A percentile compares a stretch with the other conserved stretches of the same genome.
Evolutionary conservation across 306 rosid genomes (phyloP).

Genomic region (Corylus avellana): DNA sequence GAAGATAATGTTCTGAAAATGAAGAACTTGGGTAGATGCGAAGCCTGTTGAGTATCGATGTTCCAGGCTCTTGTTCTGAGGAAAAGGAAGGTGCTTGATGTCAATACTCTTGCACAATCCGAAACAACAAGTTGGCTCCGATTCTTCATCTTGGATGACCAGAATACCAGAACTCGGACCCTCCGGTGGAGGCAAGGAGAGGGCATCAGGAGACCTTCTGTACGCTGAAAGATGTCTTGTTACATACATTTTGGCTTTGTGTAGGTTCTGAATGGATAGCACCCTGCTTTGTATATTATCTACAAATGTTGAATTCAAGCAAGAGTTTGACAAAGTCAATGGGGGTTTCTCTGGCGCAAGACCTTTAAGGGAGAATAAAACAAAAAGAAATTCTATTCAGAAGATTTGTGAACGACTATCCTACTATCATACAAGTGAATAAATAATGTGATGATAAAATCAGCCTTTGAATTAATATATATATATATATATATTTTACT

Average conservation of each 20-base stretch:
- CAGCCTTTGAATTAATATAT: no score
- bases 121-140: neutral
- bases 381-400: no score
- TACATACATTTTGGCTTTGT: conserved; percentile 34
- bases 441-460: no score
- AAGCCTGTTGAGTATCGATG: neutral
- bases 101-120: neutral
- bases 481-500: no score
- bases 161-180: conserved; percentile 16
- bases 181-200: conserved; percentile 12
- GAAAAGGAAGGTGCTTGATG: conserved; percentile 18
- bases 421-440: no score
- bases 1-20: conserved; percentile 13
- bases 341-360: no score
- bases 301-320: no score
- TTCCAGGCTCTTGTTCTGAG: conserved; percentile 10
- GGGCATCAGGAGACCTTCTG: conserved; percentile 25
- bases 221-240: conserved; percentile 38
- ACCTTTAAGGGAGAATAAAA: no score
- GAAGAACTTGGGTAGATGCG: neutral
- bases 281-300: no score
- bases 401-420: no score
- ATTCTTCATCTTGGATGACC: conserved; percentile 14
- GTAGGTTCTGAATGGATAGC: neutral
- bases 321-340: no score